Conservation (phyloP, 495 filamentous ascomycete genomes). For the Hyaloscypha bicolor region DNA sequence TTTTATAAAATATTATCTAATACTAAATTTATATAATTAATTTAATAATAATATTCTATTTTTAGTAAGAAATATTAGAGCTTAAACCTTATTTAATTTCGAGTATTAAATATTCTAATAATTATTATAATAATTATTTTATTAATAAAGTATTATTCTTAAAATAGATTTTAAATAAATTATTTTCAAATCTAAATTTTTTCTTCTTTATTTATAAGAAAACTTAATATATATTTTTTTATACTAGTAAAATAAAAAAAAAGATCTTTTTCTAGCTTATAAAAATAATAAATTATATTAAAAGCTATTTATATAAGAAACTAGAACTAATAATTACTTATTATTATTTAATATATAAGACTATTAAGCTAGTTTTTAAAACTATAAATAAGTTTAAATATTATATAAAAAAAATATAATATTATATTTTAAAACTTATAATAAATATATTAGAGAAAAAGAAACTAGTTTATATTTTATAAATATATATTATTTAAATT, state of each 20-base stretch:
- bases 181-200: background rate
- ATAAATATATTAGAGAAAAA: background rate
- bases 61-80: slow-evolving; percentile 7
- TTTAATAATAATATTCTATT: slow-evolving; percentile 13
- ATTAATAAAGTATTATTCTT: no score
- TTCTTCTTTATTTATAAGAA: background rate
- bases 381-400: background rate
- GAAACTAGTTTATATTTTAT: no score
- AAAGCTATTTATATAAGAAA: background rate
- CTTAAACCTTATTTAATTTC: no score
- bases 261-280: background rate
- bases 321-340: background rate
- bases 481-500: no score
- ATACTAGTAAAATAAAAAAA: background rate
- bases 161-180: no score
- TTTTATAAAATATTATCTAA: background rate
- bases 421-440: background rate
- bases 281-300: background rate
- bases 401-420: background rate
- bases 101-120: no score
- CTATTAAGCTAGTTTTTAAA: background rate
- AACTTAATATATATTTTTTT: slow-evolving; percentile 1
- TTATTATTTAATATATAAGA: background rate
- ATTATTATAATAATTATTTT: no score
- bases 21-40: slow-evolving; percentile 1